Evolutionary conservation across 306 rosid genomes (phyloP).

Genomic region (Geum urbanum): DNA sequence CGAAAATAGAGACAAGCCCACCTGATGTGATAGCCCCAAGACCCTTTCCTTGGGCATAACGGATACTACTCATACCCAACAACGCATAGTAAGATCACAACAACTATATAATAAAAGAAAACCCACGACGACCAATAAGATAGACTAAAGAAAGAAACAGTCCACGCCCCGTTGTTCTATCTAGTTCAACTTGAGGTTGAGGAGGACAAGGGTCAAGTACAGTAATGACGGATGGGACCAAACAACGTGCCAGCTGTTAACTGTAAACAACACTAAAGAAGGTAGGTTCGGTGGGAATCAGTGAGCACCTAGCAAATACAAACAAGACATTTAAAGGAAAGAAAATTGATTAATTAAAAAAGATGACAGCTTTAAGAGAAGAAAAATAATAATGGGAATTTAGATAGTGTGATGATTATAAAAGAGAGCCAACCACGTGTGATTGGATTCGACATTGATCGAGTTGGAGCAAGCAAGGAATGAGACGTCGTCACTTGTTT

Average conservation of each 20-base stretch:
- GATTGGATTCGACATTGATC: too few species aligned
- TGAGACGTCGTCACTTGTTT: too few species aligned
- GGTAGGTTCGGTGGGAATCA: not conserved
- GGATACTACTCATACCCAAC: not conserved
- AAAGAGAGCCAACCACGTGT: too few species aligned
- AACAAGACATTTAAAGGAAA: not conserved
- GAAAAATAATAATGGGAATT: too few species aligned
- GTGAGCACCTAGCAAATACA: not conserved
- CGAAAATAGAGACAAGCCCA: constrained; percentile 36
- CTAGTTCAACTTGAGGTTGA: not conserved
- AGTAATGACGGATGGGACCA: not conserved
- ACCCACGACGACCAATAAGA: not conserved
- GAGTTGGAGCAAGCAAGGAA: too few species aligned
- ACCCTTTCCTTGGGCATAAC: constrained; percentile 11
- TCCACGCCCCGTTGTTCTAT: not conserved
- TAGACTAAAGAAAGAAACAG: not conserved
- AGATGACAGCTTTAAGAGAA: not conserved
- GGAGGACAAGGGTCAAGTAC: not conserved
- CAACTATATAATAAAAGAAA: not conserved
- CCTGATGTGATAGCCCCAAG: constrained; percentile 35
- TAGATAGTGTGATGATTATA: too few species aligned
- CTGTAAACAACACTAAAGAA: not conserved
- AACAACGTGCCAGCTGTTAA: not conserved
- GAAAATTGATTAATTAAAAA: not conserved
- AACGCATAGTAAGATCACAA: not conserved